Conservation (phyloP, 179 eudicot species). For the Spinacia oleracea region DNA sequence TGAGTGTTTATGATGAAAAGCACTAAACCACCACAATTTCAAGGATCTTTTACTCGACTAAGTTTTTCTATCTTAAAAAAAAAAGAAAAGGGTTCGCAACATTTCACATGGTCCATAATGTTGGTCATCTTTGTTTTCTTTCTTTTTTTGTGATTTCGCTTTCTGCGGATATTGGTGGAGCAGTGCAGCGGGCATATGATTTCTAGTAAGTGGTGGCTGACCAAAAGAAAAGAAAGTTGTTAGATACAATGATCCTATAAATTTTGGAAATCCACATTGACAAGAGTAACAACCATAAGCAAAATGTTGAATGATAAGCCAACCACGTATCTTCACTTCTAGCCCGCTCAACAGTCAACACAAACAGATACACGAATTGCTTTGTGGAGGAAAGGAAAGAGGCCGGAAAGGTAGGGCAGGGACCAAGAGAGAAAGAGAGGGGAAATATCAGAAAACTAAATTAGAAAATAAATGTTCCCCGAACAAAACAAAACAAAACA, state of each 20-base stretch:
- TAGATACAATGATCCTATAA: not conserved
- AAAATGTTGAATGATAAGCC: not conserved
- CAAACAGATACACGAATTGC: not conserved
- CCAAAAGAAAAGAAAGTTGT: not conserved
- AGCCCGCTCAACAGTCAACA: not conserved
- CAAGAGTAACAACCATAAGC: not conserved
- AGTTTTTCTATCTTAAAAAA: not conserved
- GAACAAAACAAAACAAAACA: not conserved
- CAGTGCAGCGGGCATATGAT: not conserved
- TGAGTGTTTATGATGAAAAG: conserved; percentile 19
- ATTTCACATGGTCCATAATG: conserved; percentile 16
- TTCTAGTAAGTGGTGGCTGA: conserved; percentile 3
- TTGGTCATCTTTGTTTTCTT: not conserved
- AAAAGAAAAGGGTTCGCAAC: not conserved
- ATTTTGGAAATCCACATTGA: not conserved
- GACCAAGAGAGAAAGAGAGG: not conserved
- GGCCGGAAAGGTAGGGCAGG: not conserved
- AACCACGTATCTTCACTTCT: not conserved
- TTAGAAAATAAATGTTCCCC: not conserved
- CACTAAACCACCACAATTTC: conserved; percentile 7
- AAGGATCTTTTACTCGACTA: not conserved
- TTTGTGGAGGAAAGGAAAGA: not conserved
- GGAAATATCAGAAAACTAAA: not conserved
- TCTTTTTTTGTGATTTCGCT: not conserved
- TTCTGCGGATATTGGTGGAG: not conserved